These are phyloP conservation scores for Penstemon barbatus DNA, from an alignment of 257 asterid genomes.

Conservation along the genomic window DNA sequence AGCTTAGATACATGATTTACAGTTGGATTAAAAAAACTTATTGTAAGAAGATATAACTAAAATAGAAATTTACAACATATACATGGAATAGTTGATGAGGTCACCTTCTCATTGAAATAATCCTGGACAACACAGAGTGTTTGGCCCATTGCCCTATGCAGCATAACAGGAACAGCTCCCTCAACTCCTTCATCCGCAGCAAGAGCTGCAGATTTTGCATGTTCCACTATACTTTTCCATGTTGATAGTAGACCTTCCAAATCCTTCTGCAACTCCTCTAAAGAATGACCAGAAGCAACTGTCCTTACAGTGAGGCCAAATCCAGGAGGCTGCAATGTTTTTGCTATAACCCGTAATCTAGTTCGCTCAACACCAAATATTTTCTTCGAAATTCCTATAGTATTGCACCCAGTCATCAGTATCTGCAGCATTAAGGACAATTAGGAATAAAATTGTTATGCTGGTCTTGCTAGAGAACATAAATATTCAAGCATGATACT, in stretches of 20 bases:
- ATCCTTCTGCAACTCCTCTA: slow-evolving; percentile 86
- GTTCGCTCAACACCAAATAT: slow-evolving; percentile 89
- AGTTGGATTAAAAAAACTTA: slow-evolving; percentile 19
- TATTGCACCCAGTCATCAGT: slow-evolving; percentile 60
- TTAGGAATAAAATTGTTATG: slow-evolving; percentile 20
- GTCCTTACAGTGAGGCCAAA: slow-evolving; percentile 93
- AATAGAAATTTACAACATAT: slow-evolving; percentile 10
- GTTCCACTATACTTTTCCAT: slow-evolving; percentile 82
- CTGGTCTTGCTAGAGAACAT: slow-evolving; percentile 25
- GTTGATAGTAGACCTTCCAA: slow-evolving; percentile 79
- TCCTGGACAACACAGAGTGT: slow-evolving; percentile 95
- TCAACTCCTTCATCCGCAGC: slow-evolving; percentile 97
- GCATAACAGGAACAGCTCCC: slow-evolving; percentile 87
- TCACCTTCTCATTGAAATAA: slow-evolving; percentile 85
- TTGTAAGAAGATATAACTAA: slow-evolving; percentile 14
- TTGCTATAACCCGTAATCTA: slow-evolving; percentile 80
- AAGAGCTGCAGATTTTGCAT: slow-evolving; percentile 93
- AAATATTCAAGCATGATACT: slow-evolving; percentile 31
- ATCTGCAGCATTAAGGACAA: slow-evolving; percentile 53
- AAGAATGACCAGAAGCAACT: slow-evolving; percentile 85
- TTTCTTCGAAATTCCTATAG: slow-evolving; percentile 88
- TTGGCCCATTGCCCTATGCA: slow-evolving; percentile 94
- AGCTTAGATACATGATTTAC: slow-evolving; percentile 26
- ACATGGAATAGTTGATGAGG: slow-evolving; percentile 18
- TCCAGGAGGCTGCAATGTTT: slow-evolving; percentile 85